Evolutionary conservation across 2,329 filamentous ascomycete species (phyloP), one percentile per base, ranked within the genome.

Genomic region (Zymoseptoria tritici): DNA sequence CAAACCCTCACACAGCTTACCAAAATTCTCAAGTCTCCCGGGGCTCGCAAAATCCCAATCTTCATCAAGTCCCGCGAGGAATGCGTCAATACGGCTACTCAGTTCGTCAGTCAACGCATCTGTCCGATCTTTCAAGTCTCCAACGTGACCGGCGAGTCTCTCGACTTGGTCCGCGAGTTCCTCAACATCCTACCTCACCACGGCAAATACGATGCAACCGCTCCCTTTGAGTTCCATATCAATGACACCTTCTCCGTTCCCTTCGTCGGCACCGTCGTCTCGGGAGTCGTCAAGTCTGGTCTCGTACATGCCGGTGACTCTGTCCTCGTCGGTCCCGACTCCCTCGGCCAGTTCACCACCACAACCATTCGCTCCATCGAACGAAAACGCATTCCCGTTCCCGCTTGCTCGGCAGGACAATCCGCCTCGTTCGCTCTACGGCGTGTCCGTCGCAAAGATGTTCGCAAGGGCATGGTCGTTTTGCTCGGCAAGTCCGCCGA

Each of bases 221-320:
- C 90, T 0, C 87, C 92, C 0, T 95, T 97, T 65, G 94, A 97
- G 72, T 97, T 97, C 67, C 87, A 96, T 61, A 84, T 99, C 65
- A 99, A 97, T 71, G 94, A 99, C 73, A 97, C 91, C 0, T 99
- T 97, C 80, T 97, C 92, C 0, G 94, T 99, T 4, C 94, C 94
- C 2, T 96, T 96, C 74, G 91, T 96, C 0, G 94, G 94, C 11
- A 99, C 94, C 0, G 94, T 99, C 0, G 92, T 99, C 1, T 94
- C 90, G 42, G 94, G 94, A 0, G 92, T 99, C 36, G 87, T 97
- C 63, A 96, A 95, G 69, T 80, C 77, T 49, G 81, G 93, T 0
- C 86, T 95, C 1, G 84, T 96, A 16, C 94, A 97, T 72, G 84
- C 90, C 0, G 93, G 93, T n/a, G 94, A 99, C 70, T 85, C 82